Conservation (phyloP, 129 eudicot species). For the Saposhnikovia divaricata region DNA sequence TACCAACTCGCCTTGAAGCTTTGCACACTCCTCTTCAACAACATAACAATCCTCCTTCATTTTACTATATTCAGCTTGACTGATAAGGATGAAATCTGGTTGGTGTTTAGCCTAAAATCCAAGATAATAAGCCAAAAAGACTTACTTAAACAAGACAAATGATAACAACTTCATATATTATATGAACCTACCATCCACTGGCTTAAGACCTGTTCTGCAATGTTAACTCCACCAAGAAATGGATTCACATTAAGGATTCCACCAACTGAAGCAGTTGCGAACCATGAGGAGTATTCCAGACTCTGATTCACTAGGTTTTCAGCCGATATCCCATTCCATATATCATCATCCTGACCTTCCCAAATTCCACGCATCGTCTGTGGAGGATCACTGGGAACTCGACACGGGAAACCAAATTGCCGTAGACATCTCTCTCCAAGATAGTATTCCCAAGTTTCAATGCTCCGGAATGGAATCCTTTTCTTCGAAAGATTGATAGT, state of each 20-base stretch:
- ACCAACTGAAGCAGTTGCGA: slow-evolving; percentile 11
- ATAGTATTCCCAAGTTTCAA: slow-evolving; percentile 16
- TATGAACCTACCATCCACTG: slow-evolving; percentile 13
- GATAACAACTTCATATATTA: neutral
- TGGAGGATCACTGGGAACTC: slow-evolving; percentile 9
- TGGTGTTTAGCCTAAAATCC: neutral
- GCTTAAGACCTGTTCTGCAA: slow-evolving; percentile 6
- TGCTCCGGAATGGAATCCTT: slow-evolving; percentile 8
- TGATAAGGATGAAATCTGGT: neutral
- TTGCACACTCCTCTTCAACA: neutral
- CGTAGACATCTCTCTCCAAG: slow-evolving; percentile 14
- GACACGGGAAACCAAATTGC: slow-evolving; percentile 8
- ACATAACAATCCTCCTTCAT: neutral
- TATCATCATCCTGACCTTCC: neutral
- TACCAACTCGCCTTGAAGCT: slow-evolving; percentile 8
- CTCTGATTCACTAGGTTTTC: neutral
- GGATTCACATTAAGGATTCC: slow-evolving; percentile 6
- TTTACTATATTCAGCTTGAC: neutral
- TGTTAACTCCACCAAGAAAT: slow-evolving; percentile 6
- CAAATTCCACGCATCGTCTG: slow-evolving; percentile 3
- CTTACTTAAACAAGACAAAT: neutral
- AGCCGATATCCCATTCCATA: slow-evolving; percentile 6
- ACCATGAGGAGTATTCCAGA: neutral
- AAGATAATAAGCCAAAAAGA: neutral
- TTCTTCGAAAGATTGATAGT: slow-evolving; percentile 1